Base-by-base conservation (phyloP, 176 grass and related monocot genomes). In the Thinopyrum elongatum region DNA sequence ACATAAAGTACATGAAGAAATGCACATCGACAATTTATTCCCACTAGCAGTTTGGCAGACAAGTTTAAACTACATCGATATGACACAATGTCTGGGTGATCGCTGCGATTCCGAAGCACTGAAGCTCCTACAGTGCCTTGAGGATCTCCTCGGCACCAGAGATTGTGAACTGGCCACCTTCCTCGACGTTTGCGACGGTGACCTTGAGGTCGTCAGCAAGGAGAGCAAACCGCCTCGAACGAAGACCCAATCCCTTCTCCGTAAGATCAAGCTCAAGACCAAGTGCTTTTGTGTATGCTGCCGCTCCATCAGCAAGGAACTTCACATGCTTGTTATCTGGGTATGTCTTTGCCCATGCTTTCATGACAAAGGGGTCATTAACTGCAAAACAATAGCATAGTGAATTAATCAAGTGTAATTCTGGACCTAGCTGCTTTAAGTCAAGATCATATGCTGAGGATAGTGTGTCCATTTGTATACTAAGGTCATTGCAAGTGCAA, bases 121-220 rank as follows among this genome's bases (percentile, higher is more conserved):
- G 61, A 26, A 84, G 55, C 69, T 63, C 61, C 84, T 92, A 92
- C 12, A 98, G 90, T 36, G 94, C 92, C 62, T 94, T 95, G 49
- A 98, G 88, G 88, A 98, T 95, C 88, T 95, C 92, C 28, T 98
- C 97, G n/a, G 97, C 97, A 21, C 97, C 97, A 12, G 97, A 98
- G 71, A 98, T 72, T 74, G 93, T 95, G 86, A 98, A 98, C 55
- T 92, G 88, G 22, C 96, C 96, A 13, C 96, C 96, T 82, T 98
- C 93, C 80, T 98, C 93, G 26, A 98, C 80, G 78, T 98, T 98
- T 38, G 96, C 90, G 27, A 95, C 88, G 35, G 93, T 94, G 29
- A 94, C 92, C 59, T 86, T 90, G 25, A 94, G 94, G 81, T 98
- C 82, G 21, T 95, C 96, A 1, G 65, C 92, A 76, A 95, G 88